Base-by-base conservation (phyloP, 805 yeast species). In the Ogataea pini region DNA sequence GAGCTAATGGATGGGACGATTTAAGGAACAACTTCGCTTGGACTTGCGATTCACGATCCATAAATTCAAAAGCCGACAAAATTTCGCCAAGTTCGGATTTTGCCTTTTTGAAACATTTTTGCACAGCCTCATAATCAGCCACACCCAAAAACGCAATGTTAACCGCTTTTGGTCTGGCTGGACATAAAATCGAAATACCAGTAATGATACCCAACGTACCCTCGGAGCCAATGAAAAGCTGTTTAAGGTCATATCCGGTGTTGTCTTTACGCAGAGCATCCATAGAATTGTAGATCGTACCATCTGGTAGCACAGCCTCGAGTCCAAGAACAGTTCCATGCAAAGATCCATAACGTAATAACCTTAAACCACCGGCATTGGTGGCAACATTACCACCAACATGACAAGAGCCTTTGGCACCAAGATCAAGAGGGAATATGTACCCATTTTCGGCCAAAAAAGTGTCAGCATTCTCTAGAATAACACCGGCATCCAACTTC, bases 371-470 rank as follows among this genome's bases (percentile, higher is more conserved):
- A 62, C 98, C 98, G 4, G 98, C 98, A 65, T 92, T 92, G 16
- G 97, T 89, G 16, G 97, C 96, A 37, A 89, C 92, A 46, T 84
- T 87, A 55, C 97, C 98, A 57, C 97, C 97, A 52, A 92, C 84
- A 58, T 89, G 96, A 65, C 97, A 92, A 1, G 97, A 89, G 12
- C 98, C 98, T 71, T 91, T 91, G 32, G 98, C 97, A 49, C 98
- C 98, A 52, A 91, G 72, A 65, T 91, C 98, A 44, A 91, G 73
- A 22, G 98, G 98, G 76, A 90, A 91, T 47, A 91, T 87, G 69
- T 86, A 86, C 3, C 94, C 96, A n/a, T 80, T 71, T 48, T 89
- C 94, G 14, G 85, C 83, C 47, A 91, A 70, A 60, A 63, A 89
- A 46, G 76, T 75, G 69, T 91, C 97, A 10, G 96, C 96, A 56